phyloP scores from a whole-genome alignment of 176 grass and related monocot species.

The Alopecurus myosuroides region DNA sequence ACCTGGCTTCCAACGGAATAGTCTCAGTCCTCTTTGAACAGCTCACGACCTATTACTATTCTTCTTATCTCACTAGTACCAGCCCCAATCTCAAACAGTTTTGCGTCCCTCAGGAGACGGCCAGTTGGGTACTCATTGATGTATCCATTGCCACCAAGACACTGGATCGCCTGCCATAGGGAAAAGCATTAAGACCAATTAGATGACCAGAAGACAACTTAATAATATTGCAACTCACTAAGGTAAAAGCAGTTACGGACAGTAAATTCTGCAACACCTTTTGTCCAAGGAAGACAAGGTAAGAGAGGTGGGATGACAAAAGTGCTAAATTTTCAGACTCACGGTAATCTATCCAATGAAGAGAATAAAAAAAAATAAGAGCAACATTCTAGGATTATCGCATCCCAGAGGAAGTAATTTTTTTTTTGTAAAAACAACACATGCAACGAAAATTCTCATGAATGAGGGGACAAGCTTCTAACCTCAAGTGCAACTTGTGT shows the following conservation, averaged over 20 bases:
- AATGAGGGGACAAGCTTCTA: constrained; percentile 15
- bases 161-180: constrained; percentile 77
- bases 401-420: neutral
- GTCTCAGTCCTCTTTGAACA: constrained; percentile 81
- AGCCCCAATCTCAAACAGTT: constrained; percentile 95
- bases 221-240: neutral
- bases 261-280: too few relatives aligned
- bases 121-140: constrained; percentile 96
- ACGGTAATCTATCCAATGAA: neutral
- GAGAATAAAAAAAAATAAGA: neutral
- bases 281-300: too few relatives aligned
- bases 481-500: constrained; percentile 97
- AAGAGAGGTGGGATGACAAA: neutral
- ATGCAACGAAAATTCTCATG: neutral
- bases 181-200: constrained; percentile 19
- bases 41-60: constrained; percentile 94
- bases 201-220: neutral
- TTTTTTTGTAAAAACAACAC: neutral
- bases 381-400: neutral
- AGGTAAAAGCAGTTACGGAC: neutral
- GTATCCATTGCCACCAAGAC: constrained; percentile 96
- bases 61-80: constrained; percentile 96
- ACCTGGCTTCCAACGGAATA: constrained; percentile 22
- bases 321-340: neutral
- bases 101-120: constrained; percentile 95